Evolutionary conservation across 139 green algal species (phyloP).

Genomic region (Choricystis sp.): DNA sequence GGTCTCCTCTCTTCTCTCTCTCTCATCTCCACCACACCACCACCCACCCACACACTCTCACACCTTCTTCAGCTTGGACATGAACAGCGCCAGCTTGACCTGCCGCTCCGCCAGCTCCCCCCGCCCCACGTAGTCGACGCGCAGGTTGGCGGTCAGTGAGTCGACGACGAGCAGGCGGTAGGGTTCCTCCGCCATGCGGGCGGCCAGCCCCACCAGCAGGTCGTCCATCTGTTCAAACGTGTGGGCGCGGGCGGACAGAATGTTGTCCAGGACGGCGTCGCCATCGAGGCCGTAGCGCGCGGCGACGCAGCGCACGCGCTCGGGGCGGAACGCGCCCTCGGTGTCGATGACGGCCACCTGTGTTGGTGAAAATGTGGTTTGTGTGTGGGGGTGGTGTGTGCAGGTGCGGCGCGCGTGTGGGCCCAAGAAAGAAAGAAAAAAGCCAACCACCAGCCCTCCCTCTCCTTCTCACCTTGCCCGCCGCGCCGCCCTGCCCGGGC

Average conservation of each 20-base stretch:
- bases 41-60: background rate
- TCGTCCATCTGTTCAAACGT: slow-evolving; percentile 68
- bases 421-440: background rate
- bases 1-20: background rate
- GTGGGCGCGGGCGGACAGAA: slow-evolving; percentile 52
- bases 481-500: slow-evolving; percentile 18
- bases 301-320: slow-evolving; percentile 68
- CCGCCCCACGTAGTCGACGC: slow-evolving; percentile 70
- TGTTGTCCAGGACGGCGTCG: slow-evolving; percentile 62
- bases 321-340: slow-evolving; percentile 81
- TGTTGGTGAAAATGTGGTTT: no score
- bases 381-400: background rate
- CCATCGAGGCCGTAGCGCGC: slow-evolving; percentile 60
- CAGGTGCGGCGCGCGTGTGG: background rate
- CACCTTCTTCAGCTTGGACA: slow-evolving; percentile 57
- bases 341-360: slow-evolving; percentile 78
- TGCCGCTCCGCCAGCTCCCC: slow-evolving; percentile 85
- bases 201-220: slow-evolving; percentile 34
- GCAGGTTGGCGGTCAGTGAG: slow-evolving; percentile 64
- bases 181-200: slow-evolving; percentile 36
- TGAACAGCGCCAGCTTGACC: slow-evolving; percentile 63
- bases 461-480: slow-evolving; percentile 32
- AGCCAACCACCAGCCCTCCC: background rate
- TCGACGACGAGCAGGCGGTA: slow-evolving; percentile 69
- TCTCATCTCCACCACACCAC: background rate